Conservation (phyloP, 2,329 filamentous ascomycete species). For the Penicillium concentricum region DNA sequence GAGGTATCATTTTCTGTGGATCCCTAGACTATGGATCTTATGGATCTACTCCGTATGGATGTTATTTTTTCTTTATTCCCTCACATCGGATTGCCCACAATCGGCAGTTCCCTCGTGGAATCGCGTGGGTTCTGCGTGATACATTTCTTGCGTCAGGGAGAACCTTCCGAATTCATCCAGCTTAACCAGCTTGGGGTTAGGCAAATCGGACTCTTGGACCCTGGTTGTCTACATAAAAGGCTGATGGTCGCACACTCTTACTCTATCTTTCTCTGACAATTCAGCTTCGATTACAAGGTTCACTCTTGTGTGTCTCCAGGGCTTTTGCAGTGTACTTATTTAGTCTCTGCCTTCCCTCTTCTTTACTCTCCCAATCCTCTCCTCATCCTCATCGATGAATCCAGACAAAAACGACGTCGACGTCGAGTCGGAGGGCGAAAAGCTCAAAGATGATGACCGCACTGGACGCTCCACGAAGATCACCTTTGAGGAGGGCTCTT, state of each 20-base stretch:
- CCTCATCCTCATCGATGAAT: constrained; percentile 10
- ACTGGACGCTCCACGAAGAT: constrained; percentile 16
- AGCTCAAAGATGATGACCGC: constrained; percentile 13
- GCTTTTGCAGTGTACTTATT: not conserved
- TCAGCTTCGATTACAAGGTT: not conserved
- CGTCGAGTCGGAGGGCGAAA: constrained; percentile 12
- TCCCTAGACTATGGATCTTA: not conserved
- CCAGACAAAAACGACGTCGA: constrained; percentile 12
- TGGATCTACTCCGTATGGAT: not conserved
- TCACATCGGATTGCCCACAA: not conserved
- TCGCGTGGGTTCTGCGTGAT: not conserved
- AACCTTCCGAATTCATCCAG: constrained; percentile 5
- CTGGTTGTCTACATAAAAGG: not conserved
- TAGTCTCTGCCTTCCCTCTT: not conserved
- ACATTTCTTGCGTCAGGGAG: not conserved
- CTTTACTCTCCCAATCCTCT: not conserved
- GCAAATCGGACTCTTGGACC: not conserved
- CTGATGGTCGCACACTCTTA: not conserved
- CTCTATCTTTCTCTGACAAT: not conserved
- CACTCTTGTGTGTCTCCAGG: not conserved
- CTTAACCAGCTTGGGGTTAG: not conserved
- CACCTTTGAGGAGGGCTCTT: constrained; percentile 21
- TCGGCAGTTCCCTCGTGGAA: not conserved
- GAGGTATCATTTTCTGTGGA: not conserved
- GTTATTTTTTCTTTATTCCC: constrained; percentile 2